A percentile compares a stretch with the other conserved stretches of the same genome.
Evolutionary conservation across 306 rosid genomes (phyloP).

Genomic region (Ceratonia siliqua): DNA sequence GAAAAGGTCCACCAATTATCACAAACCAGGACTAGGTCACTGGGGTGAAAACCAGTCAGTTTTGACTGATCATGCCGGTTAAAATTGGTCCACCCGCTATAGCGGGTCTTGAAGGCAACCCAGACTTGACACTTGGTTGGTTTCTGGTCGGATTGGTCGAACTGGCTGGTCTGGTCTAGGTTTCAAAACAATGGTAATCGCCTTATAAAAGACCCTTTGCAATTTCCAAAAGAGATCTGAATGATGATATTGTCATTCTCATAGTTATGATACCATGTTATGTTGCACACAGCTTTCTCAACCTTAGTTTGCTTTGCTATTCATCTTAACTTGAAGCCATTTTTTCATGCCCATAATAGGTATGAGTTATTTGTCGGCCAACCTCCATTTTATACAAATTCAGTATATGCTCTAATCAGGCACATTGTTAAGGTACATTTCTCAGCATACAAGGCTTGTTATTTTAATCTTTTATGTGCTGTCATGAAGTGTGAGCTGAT

Average conservation of each 20-base stretch:
- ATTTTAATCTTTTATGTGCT: conserved; percentile 2
- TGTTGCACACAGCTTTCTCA: background rate
- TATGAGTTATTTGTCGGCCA: conserved; percentile 98
- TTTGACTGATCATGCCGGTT: too few relatives aligned
- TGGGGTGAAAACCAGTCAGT: too few relatives aligned
- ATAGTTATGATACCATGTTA: conserved; percentile 26
- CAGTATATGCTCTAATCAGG: conserved; percentile 90
- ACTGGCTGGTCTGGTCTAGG: too few relatives aligned
- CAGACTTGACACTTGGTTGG: too few relatives aligned
- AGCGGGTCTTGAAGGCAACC: too few relatives aligned
- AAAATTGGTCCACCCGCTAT: too few relatives aligned
- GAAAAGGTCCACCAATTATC: too few relatives aligned
- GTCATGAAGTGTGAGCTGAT: conserved; percentile 29
- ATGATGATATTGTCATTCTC: conserved; percentile 26
- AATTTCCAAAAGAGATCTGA: conserved; percentile 12
- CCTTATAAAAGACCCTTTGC: conserved; percentile 17
- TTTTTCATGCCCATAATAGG: conserved; percentile 51
- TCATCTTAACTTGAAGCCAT: conserved; percentile 34
- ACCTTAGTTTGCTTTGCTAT: conserved; percentile 24
- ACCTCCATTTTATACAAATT: conserved; percentile 97
- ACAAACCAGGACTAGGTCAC: too few relatives aligned
- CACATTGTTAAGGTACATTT: conserved; percentile 91
- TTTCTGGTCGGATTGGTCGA: too few relatives aligned
- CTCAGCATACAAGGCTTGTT: conserved; percentile 1
- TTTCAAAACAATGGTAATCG: too few relatives aligned